Percentiles rank a stretch among this genome's conserved stretches.
Evolutionary conservation across 1,284 basidiomycete genomes (phyloP).

Genomic region (Inonotus obliquus): DNA sequence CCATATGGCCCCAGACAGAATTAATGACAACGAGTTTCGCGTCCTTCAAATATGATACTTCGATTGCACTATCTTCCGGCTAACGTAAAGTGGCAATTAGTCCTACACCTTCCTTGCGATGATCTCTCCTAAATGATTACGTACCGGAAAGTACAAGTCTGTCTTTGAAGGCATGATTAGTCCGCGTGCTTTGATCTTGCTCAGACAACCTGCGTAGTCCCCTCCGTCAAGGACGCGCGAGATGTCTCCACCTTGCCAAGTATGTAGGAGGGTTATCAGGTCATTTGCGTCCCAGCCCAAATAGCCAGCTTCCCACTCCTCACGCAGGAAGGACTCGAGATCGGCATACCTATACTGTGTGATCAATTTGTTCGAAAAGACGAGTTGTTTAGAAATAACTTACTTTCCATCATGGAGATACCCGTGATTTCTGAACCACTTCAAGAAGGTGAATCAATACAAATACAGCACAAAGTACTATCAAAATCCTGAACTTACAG

Average conservation of each 20-base stretch:
- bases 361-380: constrained; percentile 2
- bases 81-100: constrained; percentile 20
- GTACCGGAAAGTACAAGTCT: constrained; percentile 54
- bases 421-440: constrained; percentile 54
- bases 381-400: constrained; percentile 18
- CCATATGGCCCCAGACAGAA: constrained; percentile 56
- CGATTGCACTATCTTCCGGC: constrained; percentile 54
- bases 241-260: constrained; percentile 53
- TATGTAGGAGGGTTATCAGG: constrained; percentile 45
- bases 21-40: constrained; percentile 46
- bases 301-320: constrained; percentile 47
- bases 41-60: constrained; percentile 40
- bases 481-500: constrained; percentile 29
- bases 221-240: constrained; percentile 42
- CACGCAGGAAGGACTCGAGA: constrained; percentile 46
- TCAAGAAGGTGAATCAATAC: background rate
- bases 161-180: constrained; percentile 57
- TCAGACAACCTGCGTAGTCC: constrained; percentile 37
- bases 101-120: background rate
- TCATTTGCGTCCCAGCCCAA: constrained; percentile 56
- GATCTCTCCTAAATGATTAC: constrained; percentile 16
- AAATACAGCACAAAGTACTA: background rate
- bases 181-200: constrained; percentile 43
- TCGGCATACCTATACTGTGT: constrained; percentile 35
- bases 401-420: constrained; percentile 41